phyloP scores from a whole-genome alignment of 2,329 filamentous ascomycete species.

The Fusarium proliferatum region DNA sequence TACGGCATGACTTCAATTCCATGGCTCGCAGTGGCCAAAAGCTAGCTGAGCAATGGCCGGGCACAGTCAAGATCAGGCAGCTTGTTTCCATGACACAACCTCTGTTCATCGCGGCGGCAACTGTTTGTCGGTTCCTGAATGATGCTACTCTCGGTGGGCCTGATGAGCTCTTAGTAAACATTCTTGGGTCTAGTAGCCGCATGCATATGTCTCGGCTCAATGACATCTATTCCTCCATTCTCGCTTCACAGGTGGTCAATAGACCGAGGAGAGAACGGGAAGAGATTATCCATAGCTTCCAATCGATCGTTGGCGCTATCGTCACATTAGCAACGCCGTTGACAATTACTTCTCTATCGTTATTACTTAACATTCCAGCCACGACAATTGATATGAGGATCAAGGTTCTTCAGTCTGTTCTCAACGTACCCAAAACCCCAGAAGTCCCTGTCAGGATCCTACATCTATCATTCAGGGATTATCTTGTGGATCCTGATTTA shows the following conservation, averaged over 20 bases:
- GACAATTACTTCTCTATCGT: neutral
- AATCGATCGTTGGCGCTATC: neutral
- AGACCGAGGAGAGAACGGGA: neutral
- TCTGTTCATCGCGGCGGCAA: neutral
- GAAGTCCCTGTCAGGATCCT: neutral
- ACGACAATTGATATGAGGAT: neutral
- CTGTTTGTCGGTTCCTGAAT: neutral
- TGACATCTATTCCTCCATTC: neutral
- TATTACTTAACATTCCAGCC: neutral
- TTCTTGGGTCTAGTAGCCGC: neutral
- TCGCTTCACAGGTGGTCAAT: fast-evolving
- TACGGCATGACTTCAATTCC: neutral
- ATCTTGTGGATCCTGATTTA: neutral
- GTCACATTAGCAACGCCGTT: neutral
- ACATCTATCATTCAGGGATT: neutral
- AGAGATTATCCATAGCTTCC: neutral
- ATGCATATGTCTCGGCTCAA: neutral
- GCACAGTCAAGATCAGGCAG: fast-evolving
- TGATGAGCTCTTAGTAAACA: neutral
- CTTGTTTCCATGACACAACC: neutral
- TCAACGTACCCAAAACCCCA: neutral
- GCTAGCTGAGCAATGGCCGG: neutral
- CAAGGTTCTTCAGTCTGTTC: neutral
- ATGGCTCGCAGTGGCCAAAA: fast-evolving
- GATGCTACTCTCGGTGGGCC: neutral